Base-by-base conservation (phyloP, 352 stramenopile genomes). In the Hyphochytrium catenoides region DNA sequence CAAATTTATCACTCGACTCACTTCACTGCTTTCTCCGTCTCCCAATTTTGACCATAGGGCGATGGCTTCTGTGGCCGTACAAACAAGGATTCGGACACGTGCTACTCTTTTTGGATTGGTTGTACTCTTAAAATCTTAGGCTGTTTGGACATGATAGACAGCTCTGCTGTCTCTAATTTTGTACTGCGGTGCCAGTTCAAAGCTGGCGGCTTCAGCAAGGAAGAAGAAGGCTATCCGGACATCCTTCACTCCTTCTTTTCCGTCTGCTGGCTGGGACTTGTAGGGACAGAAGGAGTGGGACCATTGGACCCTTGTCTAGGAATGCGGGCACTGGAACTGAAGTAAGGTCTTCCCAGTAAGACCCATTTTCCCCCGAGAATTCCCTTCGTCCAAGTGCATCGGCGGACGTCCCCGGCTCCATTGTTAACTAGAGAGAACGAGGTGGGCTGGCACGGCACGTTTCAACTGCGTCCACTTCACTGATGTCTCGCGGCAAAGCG, bases 201-300 rank as follows among this genome's bases (percentile, higher is more conserved):
- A 3, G 68, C 74, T 41, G 75, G 77, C n/a, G 76, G 76, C 16
- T 55, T 91, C 18, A 71, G 56, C 48, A 85, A 85, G 50, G 74
- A 70, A 30, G 61, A 61, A 1, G 58, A 74, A 32, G 55, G 52
- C 0, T 57, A 41, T 31, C 77, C 77, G 20, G 77, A 92, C 43
- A 59, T 91, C 23, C 74, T 92, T 52, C 77, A 92, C 58, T 74
- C 74, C 14, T 90, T 86, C 43, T 86, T 86, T 41, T 83, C 68
- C 15, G 45, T 90, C 2, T 69, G 58, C 32, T 90, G 76, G 68
- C 51, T 92, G 5, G 85, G 74, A 35, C 75, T 91, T 23, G 62
- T 70, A 0, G 35, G 47, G 6, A 45, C 70, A 23, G 40, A 53
- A 20, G 35, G 34, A 8, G 37, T 47, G 15, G 21, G 25, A 1